Percentiles rank a stretch among this genome's conserved stretches.
phyloP scores from a whole-genome alignment of 495 filamentous ascomycete genomes.

The Aspergillus sclerotiicarbonarius region DNA sequence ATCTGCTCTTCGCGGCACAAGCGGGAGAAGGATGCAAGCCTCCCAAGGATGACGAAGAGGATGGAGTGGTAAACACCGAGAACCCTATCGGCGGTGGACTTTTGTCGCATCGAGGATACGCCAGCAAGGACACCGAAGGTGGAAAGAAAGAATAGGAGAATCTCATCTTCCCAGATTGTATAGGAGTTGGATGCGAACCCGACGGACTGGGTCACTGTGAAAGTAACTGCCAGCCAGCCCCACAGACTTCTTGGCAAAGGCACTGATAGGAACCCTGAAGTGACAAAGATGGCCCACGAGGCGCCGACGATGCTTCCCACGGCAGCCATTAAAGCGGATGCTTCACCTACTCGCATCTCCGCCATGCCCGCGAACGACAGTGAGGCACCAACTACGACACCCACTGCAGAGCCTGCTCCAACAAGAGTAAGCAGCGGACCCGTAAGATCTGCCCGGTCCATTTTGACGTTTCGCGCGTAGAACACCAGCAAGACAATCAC shows the following conservation, averaged over 20 bases:
- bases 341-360: constrained; percentile 29
- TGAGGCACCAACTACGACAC: constrained; percentile 32
- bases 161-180: constrained; percentile 98
- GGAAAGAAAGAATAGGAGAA: constrained; percentile 83
- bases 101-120: constrained; percentile 70
- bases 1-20: constrained; percentile 98
- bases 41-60: constrained; percentile 76
- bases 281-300: constrained; percentile 51
- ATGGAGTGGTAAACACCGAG: constrained; percentile 80
- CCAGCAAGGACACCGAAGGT: constrained; percentile 77
- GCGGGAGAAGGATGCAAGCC: constrained; percentile 82
- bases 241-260: constrained; percentile 77
- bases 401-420: constrained; percentile 41
- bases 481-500: constrained; percentile 65
- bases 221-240: constrained; percentile 80
- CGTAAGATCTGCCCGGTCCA: constrained; percentile 52
- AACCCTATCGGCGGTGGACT: constrained; percentile 58
- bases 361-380: constrained; percentile 24
- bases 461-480: constrained; percentile 63
- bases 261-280: constrained; percentile 45
- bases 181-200: constrained; percentile 97
- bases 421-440: constrained; percentile 46
- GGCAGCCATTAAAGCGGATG: constrained; percentile 47
- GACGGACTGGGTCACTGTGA: constrained; percentile 77
- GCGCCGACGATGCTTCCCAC: constrained; percentile 64